Evolutionary conservation across 495 filamentous ascomycete genomes (phyloP).

Genomic region (Hyaloscypha hepaticicola): DNA sequence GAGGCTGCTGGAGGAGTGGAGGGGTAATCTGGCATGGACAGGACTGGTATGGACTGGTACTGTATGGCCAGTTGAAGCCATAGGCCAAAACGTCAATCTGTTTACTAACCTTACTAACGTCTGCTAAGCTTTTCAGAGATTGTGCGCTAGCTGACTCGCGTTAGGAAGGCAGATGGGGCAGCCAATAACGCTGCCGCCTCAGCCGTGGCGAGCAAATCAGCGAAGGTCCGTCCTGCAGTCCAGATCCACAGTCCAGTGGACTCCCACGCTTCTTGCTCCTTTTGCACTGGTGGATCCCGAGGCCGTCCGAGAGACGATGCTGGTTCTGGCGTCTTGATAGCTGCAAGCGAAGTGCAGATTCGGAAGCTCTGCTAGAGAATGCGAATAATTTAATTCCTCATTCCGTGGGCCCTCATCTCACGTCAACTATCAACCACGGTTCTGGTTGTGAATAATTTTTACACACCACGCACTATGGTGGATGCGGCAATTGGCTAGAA

Average conservation of each 20-base stretch:
- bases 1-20: background rate
- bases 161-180: conserved; percentile 3
- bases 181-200: background rate
- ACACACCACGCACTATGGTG: background rate
- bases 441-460: background rate
- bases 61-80: background rate
- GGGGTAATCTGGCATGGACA: background rate
- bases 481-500: conserved; percentile 22
- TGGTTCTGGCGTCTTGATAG: conserved; percentile 2
- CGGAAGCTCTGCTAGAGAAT: background rate
- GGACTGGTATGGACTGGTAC: background rate
- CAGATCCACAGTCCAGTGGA: background rate
- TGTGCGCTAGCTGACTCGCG: conserved; percentile 19
- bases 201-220: background rate
- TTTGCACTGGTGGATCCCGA: background rate
- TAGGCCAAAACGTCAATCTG: conserved; percentile 20
- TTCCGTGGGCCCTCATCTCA: background rate
- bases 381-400: background rate
- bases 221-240: background rate
- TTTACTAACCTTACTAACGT: background rate
- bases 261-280: no score
- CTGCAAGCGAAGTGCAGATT: background rate
- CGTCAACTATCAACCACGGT: background rate
- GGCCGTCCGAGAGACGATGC: conserved; percentile 5
- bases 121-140: background rate